These are phyloP conservation scores for Sphagnum contortum DNA, from an alignment of 225 moss, liverwort and hornwort species.

Conservation along the genomic window DNA sequence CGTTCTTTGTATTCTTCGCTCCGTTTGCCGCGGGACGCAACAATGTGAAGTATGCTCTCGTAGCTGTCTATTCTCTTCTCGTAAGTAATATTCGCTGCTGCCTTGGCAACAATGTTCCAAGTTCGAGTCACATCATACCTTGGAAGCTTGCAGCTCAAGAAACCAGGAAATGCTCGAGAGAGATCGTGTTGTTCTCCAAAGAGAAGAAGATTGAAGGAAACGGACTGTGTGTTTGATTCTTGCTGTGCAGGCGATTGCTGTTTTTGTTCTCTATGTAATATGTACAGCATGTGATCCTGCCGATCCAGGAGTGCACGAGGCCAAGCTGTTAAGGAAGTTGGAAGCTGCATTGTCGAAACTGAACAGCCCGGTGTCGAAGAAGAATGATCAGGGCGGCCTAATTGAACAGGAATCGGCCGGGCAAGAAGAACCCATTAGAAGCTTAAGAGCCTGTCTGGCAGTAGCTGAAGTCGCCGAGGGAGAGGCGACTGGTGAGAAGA, in stretches of 20 bases:
- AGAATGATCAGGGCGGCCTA: too few species aligned
- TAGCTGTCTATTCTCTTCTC: slow-evolving; percentile 63
- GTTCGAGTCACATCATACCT: too few species aligned
- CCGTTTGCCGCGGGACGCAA: slow-evolving; percentile 65
- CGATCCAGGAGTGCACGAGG: slow-evolving; percentile 58
- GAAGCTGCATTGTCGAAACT: too few species aligned
- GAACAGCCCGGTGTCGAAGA: too few species aligned
- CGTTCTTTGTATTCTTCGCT: slow-evolving; percentile 85
- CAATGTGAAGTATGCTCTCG: slow-evolving; percentile 46
- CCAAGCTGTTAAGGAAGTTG: slow-evolving; percentile 3
- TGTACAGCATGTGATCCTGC: slow-evolving; percentile 90
- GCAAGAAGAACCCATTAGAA: slow-evolving; percentile 23
- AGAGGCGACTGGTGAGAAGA: too few species aligned
- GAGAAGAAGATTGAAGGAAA: neutral
- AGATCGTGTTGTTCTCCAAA: too few species aligned
- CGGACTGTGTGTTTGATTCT: neutral
- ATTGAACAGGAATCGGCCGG: too few species aligned
- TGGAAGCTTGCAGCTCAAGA: too few species aligned
- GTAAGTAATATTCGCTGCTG: slow-evolving; percentile 15
- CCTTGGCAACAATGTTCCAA: too few species aligned
- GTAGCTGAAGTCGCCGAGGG: too few species aligned
- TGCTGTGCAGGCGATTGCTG: slow-evolving; percentile 54
- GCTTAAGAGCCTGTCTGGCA: slow-evolving; percentile 24
- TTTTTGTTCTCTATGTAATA: slow-evolving; percentile 60
- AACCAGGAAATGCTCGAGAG: too few species aligned